Percentiles rank a stretch among this genome's conserved stretches.
Evolutionary conservation across 805 yeast genomes (phyloP).

Genomic region (Monosporozyma aerobia): DNA sequence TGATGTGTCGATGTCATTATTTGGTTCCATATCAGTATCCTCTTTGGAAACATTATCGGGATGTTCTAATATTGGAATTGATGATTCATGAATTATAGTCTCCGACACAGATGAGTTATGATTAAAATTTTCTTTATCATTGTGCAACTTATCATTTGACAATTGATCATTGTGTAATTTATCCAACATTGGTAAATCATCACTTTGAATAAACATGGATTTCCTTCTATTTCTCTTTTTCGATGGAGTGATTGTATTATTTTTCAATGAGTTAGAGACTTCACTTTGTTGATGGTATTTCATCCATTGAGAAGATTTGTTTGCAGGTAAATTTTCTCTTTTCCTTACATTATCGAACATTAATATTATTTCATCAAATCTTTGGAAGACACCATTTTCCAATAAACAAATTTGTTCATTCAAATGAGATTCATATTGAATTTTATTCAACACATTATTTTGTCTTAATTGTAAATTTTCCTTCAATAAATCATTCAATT

Average conservation of each 20-base stretch:
- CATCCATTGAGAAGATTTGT: background rate
- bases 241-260: background rate
- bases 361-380: slow-evolving; percentile 39
- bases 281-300: background rate
- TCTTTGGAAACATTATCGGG: background rate
- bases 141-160: slow-evolving; percentile 5
- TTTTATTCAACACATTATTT: slow-evolving; percentile 24
- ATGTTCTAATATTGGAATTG: background rate
- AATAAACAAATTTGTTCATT: slow-evolving; percentile 32
- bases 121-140: slow-evolving; percentile 1
- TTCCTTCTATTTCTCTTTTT: slow-evolving; percentile 29
- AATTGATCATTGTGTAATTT: slow-evolving; percentile 8
- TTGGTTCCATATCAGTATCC: background rate
- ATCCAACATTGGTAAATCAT: slow-evolving; percentile 3
- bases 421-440: slow-evolving; percentile 28
- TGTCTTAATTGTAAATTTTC: slow-evolving; percentile 41
- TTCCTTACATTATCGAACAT: slow-evolving; percentile 35
- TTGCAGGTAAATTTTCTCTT: slow-evolving; percentile 32
- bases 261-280: background rate
- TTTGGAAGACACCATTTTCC: slow-evolving; percentile 34
- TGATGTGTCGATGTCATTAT: background rate
- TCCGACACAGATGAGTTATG: background rate
- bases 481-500: slow-evolving; percentile 39
- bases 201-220: slow-evolving; percentile 32
- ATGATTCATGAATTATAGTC: background rate